Evolutionary conservation across 371 early-diverging fungal species (phyloP), one percentile per base, ranked within the genome.

Genomic region (Rhizopus arrhizus): DNA sequence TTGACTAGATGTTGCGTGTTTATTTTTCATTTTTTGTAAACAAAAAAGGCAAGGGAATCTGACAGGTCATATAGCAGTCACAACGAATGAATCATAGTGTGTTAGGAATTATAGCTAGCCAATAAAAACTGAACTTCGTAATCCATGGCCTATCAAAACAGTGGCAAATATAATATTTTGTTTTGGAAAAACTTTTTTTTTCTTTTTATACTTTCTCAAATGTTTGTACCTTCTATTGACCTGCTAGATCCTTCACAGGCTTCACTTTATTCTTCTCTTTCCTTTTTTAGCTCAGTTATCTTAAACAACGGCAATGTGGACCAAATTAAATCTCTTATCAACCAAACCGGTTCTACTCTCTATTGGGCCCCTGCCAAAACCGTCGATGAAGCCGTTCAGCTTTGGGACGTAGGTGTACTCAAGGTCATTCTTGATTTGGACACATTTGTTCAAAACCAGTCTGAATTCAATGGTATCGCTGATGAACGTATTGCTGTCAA

Each of bases 361-460:
- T 84, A 77, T 68, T 85, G 85, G 85, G 74, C 80, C 28, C 68
- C 69, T 40, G 82, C 83, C 42, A 60, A 53, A 31, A 64, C 68
- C 33, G 66, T 77, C 32, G 86, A 86, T 35, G 66, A 82, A 56
- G 85, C 85, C 56, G 70, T 82, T 50, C 58, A 70, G 16, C 65
- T 84, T 29, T 80, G 88, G 67, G 85, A 87, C 40, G 75, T 77
- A n/a, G 88, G 89, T 58, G 78, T 85, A 9, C 69, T 80, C 58
- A 84, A 85, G 65, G 78, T 84, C 29, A 69, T 87, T 31, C 70
- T 89, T 16, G 68, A 77, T 45, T 61, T 74, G 38, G 61, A 73
- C 31, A 66, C 68, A 13, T 76, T 72, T 59, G 54, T 57, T 6
- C 22, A 62, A 36, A 35, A 61, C 38, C 57, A 66, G 28, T 45